Evolutionary conservation across 31 red algal species (phyloP).

Genomic region (Odonthalia washingtoniensis): DNA sequence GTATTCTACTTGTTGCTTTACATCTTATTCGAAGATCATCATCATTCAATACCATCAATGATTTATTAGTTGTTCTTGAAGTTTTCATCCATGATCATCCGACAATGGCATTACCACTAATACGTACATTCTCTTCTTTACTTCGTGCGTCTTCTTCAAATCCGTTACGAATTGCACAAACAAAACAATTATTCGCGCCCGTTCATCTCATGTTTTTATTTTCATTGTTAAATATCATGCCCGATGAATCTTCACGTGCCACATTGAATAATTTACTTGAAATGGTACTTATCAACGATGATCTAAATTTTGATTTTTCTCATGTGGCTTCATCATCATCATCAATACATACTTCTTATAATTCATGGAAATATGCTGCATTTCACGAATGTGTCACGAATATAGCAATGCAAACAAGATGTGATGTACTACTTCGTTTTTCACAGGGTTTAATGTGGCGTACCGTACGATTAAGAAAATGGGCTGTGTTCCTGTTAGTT

Average conservation of each 20-base stretch:
- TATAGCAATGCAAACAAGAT: constrained; percentile 33
- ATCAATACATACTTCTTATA: constrained; percentile 1
- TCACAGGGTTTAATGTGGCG: constrained; percentile 36
- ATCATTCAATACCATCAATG: background rate
- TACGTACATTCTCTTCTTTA: background rate
- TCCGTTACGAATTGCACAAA: background rate
- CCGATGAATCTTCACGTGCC: background rate
- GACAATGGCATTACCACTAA: background rate
- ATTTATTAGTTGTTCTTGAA: background rate
- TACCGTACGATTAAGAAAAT: constrained; percentile 22
- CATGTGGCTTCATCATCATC: constrained; percentile 41
- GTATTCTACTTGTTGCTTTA: background rate
- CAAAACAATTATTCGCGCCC: background rate
- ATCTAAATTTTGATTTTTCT: constrained; percentile 38
- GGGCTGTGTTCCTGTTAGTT: constrained; percentile 36
- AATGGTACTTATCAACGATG: constrained; percentile 28
- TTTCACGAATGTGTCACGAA: constrained; percentile 38
- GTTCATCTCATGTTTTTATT: background rate
- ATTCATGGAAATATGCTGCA: no score
- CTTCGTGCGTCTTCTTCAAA: background rate
- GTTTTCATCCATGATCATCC: background rate
- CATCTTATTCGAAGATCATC: background rate
- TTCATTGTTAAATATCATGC: background rate
- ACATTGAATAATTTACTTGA: constrained; percentile 37
- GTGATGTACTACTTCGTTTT: constrained; percentile 24